These are phyloP conservation scores for Sisymbrium irio DNA, from an alignment of 345 rosid species.

Conservation along the genomic window DNA sequence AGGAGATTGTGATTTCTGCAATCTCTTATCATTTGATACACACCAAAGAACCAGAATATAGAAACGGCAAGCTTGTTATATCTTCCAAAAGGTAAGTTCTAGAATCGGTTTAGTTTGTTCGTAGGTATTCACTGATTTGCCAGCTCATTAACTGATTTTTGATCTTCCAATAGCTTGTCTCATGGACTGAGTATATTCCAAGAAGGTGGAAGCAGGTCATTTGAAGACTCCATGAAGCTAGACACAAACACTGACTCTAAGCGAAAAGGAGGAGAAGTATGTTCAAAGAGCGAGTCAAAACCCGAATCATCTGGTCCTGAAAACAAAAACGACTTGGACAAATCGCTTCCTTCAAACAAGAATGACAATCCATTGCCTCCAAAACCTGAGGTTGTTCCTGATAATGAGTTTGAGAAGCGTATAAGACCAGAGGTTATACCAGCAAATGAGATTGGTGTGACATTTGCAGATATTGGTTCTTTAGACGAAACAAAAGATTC, in stretches of 20 bases:
- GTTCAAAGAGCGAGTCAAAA: constrained; percentile 64
- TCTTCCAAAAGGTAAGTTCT: constrained; percentile 70
- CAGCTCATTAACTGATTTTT: neutral
- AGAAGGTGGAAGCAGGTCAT: constrained; percentile 64
- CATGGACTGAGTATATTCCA: constrained; percentile 91
- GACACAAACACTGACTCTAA: constrained; percentile 77
- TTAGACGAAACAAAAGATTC: constrained; percentile 90
- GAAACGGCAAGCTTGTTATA: constrained; percentile 94
- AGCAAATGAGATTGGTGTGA: constrained; percentile 90
- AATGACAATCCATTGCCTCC: constrained; percentile 64
- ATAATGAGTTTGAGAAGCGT: constrained; percentile 85
- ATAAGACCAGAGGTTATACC: constrained; percentile 59
- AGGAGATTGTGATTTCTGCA: constrained; percentile 85
- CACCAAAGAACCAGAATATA: constrained; percentile 75
- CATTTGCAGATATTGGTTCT: constrained; percentile 91
- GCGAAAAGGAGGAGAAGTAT: constrained; percentile 48
- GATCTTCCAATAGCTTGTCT: constrained; percentile 65
- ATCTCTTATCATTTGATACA: constrained; percentile 78
- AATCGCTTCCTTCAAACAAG: constrained; percentile 56
- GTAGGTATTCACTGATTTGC: neutral
- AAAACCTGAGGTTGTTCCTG: constrained; percentile 79
- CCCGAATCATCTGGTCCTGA: constrained; percentile 46
- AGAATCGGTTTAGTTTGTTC: neutral
- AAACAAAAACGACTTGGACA: constrained; percentile 58
- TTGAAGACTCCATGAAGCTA: constrained; percentile 62